Evolutionary conservation across 306 rosid species (phyloP).

Genomic region (Calophaca sinica): DNA sequence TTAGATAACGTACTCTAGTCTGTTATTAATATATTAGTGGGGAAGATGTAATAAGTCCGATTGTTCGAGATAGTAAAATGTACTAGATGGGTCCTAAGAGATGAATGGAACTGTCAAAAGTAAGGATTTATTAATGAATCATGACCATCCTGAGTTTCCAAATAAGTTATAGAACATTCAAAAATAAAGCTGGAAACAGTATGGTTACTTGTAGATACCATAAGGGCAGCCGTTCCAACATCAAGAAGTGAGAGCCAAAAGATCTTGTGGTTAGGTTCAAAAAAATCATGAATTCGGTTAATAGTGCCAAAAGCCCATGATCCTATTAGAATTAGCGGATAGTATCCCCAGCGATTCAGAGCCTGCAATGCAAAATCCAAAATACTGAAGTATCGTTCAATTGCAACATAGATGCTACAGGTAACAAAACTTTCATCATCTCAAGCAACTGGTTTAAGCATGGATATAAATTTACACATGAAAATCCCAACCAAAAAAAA

Average conservation of each 20-base stretch:
- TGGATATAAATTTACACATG: conserved; percentile 7
- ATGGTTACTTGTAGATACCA: conserved; percentile 65
- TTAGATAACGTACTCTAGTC: conserved; percentile 29
- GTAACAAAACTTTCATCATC: conserved; percentile 19
- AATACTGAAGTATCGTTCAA: conserved; percentile 1
- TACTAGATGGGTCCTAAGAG: conserved; percentile 5
- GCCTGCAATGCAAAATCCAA: conserved; percentile 64
- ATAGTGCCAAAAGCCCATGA: conserved; percentile 95
- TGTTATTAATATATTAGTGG: conserved; percentile 14
- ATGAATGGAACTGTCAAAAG: conserved; percentile 17
- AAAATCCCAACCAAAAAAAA: conserved; percentile 14
- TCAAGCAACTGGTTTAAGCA: conserved; percentile 32
- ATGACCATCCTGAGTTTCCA: background rate
- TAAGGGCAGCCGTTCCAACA: conserved; percentile 87
- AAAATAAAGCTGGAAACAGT: conserved; percentile 38
- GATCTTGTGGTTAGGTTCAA: conserved; percentile 84
- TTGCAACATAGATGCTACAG: conserved; percentile 34
- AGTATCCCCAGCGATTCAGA: conserved; percentile 93
- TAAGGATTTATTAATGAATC: conserved; percentile 9
- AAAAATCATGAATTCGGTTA: conserved; percentile 91
- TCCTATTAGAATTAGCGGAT: conserved; percentile 95
- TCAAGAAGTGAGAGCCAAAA: conserved; percentile 98
- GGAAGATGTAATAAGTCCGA: background rate
- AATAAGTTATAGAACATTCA: conserved; percentile 25
- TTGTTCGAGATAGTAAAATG: conserved; percentile 23